Evolutionary conservation across 768 basidiomycete species (phyloP).

Genomic region (Cystoderma amianthinum): DNA sequence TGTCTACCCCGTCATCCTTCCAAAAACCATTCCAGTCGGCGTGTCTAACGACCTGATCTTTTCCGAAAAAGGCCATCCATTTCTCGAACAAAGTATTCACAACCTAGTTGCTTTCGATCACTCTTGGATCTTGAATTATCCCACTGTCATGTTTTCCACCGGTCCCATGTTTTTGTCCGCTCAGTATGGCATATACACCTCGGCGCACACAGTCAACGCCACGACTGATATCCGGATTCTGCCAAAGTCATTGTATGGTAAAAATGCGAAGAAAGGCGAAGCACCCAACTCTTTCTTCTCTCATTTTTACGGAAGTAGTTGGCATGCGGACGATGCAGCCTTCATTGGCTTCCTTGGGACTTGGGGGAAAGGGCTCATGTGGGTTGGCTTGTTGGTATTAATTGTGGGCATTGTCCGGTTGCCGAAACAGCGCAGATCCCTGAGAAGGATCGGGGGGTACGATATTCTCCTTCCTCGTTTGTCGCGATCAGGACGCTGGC

Average conservation of each 20-base stretch:
- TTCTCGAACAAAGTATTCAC: conserved; percentile 91
- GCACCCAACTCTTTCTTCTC: conserved; percentile 90
- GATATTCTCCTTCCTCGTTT: conserved; percentile 75
- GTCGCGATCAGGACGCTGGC: conserved; percentile 67
- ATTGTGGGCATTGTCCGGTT: conserved; percentile 60
- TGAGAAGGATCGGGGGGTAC: conserved; percentile 63
- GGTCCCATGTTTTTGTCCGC: conserved; percentile 98
- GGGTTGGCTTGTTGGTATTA: conserved; percentile 69
- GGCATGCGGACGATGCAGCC: conserved; percentile 98
- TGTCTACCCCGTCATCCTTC: conserved; percentile 81
- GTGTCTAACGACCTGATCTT: conserved; percentile 98
- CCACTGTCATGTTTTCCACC: conserved; percentile 99
- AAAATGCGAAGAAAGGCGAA: conserved; percentile 80
- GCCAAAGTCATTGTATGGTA: conserved; percentile 96
- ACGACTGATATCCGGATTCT: conserved; percentile 78
- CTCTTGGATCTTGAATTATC: conserved; percentile 92
- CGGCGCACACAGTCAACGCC: conserved; percentile 60
- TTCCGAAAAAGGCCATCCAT: conserved; percentile 75
- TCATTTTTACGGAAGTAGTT: conserved; percentile 97
- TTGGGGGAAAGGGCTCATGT: conserved; percentile 88
- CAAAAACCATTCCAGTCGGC: conserved; percentile 94
- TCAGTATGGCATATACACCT: conserved; percentile 83
- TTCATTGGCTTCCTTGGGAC: conserved; percentile 89
- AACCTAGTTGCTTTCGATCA: conserved; percentile 90
- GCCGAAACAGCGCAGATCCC: conserved; percentile 54